phyloP scores from a whole-genome alignment of 2,329 filamentous ascomycete species.

The Phialophora macrospora region DNA sequence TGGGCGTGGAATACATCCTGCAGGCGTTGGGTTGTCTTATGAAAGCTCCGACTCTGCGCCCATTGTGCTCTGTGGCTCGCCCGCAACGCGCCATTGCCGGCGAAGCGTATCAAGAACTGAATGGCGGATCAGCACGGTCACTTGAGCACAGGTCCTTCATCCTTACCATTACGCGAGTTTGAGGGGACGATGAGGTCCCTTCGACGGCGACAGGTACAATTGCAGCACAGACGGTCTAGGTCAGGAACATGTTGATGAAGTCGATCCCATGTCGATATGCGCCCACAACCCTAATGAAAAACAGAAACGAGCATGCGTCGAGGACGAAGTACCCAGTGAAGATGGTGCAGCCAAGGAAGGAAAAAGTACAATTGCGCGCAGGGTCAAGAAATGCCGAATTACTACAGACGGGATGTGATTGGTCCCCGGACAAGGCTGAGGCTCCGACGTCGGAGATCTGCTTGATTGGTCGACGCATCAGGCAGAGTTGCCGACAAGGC shows the following conservation, averaged over 20 bases:
- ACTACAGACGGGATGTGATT: neutral
- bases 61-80: constrained; percentile 10
- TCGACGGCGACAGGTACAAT: neutral
- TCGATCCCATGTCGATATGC: neutral
- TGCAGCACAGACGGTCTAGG: neutral
- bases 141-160: neutral
- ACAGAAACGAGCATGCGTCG: neutral
- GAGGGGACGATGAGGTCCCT: neutral
- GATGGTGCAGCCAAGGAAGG: neutral
- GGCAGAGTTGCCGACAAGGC: too few relatives aligned
- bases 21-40: constrained; percentile 15
- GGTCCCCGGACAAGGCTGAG: neutral
- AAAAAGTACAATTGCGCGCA: neutral
- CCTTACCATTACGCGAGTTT: neutral
- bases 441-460: neutral
- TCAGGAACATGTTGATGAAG: neutral
- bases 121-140: neutral
- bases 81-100: constrained; percentile 9
- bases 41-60: constrained; percentile 19
- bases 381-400: neutral
- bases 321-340: neutral
- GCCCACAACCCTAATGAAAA: neutral
- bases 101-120: constrained; percentile 10
- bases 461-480: too few relatives aligned
- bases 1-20: constrained; percentile 68